Conservation (phyloP, 768 basidiomycete species). For the Psilocybe azurescens region DNA sequence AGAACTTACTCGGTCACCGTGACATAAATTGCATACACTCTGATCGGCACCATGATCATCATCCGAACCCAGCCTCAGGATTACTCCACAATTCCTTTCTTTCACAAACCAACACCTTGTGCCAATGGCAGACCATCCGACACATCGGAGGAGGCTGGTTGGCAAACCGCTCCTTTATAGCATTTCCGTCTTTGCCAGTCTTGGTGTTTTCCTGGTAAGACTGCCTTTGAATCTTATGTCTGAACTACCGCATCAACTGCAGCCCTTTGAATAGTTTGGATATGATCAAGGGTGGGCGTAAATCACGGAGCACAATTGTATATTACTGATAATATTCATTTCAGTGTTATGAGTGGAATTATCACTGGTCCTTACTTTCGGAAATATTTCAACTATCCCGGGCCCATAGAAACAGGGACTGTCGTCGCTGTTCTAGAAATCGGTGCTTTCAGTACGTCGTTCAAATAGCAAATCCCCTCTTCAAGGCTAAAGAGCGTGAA, state of each 20-base stretch:
- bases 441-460: slow-evolving; percentile 79
- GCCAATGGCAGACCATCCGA: slow-evolving; percentile 53
- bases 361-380: slow-evolving; percentile 88
- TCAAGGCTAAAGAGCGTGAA: neutral
- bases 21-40: slow-evolving; percentile 18
- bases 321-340: neutral
- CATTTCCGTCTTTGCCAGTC: slow-evolving; percentile 80
- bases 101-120: slow-evolving; percentile 33
- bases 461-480: neutral
- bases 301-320: neutral
- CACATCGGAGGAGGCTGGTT: slow-evolving; percentile 59
- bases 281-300: slow-evolving; percentile 83
- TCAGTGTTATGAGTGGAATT: slow-evolving; percentile 88
- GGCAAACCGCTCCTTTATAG: slow-evolving; percentile 81
- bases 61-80: slow-evolving; percentile 1
- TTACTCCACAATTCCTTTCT: slow-evolving; percentile 23
- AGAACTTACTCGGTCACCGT: neutral
- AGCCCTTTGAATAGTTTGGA: slow-evolving; percentile 58
- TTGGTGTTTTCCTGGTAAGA: slow-evolving; percentile 84
- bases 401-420: slow-evolving; percentile 78
- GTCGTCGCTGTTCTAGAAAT: slow-evolving; percentile 97
- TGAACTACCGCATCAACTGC: neutral
- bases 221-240: slow-evolving; percentile 18
- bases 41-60: slow-evolving; percentile 19
- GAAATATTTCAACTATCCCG: slow-evolving; percentile 82